Evolutionary conservation across 1,284 basidiomycete genomes (phyloP).

Genomic region (Leccinum ponderosum): DNA sequence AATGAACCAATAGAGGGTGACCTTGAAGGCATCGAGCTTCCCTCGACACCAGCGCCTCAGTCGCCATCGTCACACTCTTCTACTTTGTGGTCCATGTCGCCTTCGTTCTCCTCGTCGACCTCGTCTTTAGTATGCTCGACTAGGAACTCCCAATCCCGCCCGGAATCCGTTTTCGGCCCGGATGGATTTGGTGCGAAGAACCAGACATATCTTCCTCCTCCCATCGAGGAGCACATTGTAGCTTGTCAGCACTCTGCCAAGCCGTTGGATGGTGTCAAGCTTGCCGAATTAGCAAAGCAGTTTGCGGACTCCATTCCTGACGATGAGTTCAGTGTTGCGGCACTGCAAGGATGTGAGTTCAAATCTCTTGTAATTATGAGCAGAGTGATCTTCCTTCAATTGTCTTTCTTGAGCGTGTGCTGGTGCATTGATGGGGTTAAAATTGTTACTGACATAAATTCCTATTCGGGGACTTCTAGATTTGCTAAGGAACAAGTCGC

Average conservation of each 20-base stretch:
- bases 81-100: conserved; percentile 39
- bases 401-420: conserved; percentile 9
- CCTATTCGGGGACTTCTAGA: conserved; percentile 42
- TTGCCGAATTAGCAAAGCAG: conserved; percentile 63
- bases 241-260: conserved; percentile 60
- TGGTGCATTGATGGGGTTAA: conserved; percentile 15
- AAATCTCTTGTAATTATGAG: conserved; percentile 13
- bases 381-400: conserved; percentile 1
- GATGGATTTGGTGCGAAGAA: conserved; percentile 57
- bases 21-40: conserved; percentile 49
- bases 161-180: conserved; percentile 29
- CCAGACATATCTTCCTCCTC: conserved; percentile 62
- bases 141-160: conserved; percentile 25
- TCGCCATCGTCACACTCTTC: conserved; percentile 34
- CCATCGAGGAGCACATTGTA: conserved; percentile 57
- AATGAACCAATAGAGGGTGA: conserved; percentile 46
- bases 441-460: conserved; percentile 18
- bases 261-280: conserved; percentile 59
- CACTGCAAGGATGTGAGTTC: conserved; percentile 79
- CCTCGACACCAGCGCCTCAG: conserved; percentile 37
- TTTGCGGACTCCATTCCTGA: conserved; percentile 79
- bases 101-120: conserved; percentile 36
- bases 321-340: conserved; percentile 82
- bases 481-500: conserved; percentile 76
- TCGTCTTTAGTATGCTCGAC: conserved; percentile 32